phyloP scores from a whole-genome alignment of 176 grass and related monocot species.

The Themeda triandra region DNA sequence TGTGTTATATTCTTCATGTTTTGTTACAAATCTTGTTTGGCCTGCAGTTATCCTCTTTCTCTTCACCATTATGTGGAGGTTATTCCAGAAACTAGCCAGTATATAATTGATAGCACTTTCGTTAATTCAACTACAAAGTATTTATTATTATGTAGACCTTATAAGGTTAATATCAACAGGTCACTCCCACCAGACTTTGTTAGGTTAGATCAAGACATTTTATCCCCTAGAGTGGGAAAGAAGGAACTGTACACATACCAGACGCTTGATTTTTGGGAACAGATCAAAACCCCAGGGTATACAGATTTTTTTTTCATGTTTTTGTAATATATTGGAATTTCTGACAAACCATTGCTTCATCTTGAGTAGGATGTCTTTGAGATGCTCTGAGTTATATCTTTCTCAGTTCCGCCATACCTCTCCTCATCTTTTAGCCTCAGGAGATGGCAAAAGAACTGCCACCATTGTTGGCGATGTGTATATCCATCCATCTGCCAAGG shows the following conservation, averaged over 20 bases:
- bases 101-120: neutral
- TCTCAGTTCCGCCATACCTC: constrained; percentile 73
- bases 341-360: constrained; percentile 7
- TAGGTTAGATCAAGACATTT: constrained; percentile 98
- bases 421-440: constrained; percentile 83
- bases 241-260: constrained; percentile 93
- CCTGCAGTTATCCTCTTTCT: neutral
- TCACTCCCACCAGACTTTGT: constrained; percentile 88
- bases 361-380: constrained; percentile 85
- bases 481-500: constrained; percentile 97
- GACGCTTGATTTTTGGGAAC: constrained; percentile 97
- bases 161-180: constrained; percentile 64
- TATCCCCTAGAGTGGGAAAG: constrained; percentile 97
- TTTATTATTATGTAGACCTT: neutral
- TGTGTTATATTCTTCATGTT: constrained; percentile 8
- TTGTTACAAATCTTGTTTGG: neutral
- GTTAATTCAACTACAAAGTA: neutral
- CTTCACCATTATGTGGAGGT: neutral
- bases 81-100: neutral
- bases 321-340: constrained; percentile 16
- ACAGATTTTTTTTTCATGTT: constrained; percentile 7
- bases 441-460: constrained; percentile 63
- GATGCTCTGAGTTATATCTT: constrained; percentile 90
- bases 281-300: constrained; percentile 99
- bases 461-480: constrained; percentile 89